Evolutionary conservation across 805 yeast genomes (phyloP), one percentile per base, ranked within the genome.

Genomic region (Kluyveromyces dobzhanskii): DNA sequence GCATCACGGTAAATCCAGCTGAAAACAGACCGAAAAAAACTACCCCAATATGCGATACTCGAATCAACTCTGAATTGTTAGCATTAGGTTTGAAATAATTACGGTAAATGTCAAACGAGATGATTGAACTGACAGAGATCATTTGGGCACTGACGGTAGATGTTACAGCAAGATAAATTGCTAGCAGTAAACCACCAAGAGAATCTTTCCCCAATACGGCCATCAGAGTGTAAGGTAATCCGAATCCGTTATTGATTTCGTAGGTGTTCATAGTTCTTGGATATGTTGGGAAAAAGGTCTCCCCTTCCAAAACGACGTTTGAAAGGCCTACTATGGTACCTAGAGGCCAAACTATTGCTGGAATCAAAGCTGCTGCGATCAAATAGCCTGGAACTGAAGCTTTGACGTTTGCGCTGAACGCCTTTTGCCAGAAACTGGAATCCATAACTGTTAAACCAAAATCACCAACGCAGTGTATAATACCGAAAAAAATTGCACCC

Each of bases 21-120:
- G 66, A 66, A 37, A 56, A 49, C 17, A 45, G 44, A 39, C 61
- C 56, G 42, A 62, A 56, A 51, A 67, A 56, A 6, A 66, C 59
- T 3, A 71, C 62, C 26, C 68, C 57, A 8, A 58, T 65, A n/a
- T 66, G 65, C 13, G 65, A 47, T 39, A 63, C 60, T 51, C 37
- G 69, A 67, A 13, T 61, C 47, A 9, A 75, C 75, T 3, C 54
- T 43, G 34, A 65, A 65, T 32, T 18, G 58, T 45, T 61, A 19
- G 56, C 53, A 41, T 54, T 51, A 7, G 65, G 61, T 16, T 64
- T 65, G 42, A 68, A 49, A 49, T 70, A 71, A 35, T 64, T 59
- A 47, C 66, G 61, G 54, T 63, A 71, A 40, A 69, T 59, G 51
- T 71, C 76, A 45, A 65, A 71, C 2, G 75, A 67, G 28, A 70